These are phyloP conservation scores for Hortaea werneckii DNA, from an alignment of 2,329 filamentous ascomycete genomes.

Conservation along the genomic window DNA sequence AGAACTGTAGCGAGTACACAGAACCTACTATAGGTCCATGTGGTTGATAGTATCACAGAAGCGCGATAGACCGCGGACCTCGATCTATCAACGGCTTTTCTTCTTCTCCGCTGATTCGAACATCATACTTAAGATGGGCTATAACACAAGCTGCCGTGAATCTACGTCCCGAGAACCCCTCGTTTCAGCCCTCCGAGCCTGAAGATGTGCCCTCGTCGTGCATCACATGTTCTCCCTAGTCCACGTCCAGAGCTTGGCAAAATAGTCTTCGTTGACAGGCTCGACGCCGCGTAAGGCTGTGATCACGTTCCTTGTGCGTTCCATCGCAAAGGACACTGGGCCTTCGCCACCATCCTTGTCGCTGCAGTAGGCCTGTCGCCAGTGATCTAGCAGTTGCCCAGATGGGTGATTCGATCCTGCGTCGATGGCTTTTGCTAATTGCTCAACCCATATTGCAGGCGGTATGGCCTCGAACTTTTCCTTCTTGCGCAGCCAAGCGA, in stretches of 20 bases:
- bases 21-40: too few relatives aligned
- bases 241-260: constrained; percentile 36
- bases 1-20: too few relatives aligned
- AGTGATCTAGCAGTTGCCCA: constrained; percentile 40
- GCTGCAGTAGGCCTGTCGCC: constrained; percentile 35
- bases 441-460: constrained; percentile 32
- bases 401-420: constrained; percentile 31
- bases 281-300: constrained; percentile 26
- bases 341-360: background rate
- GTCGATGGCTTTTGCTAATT: constrained; percentile 13
- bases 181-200: too few relatives aligned
- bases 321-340: constrained; percentile 24
- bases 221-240: constrained; percentile 19
- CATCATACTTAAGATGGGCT: too few relatives aligned
- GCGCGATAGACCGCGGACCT: too few relatives aligned
- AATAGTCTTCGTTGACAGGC: constrained; percentile 35
- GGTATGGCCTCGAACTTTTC: constrained; percentile 32
- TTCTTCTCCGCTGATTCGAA: too few relatives aligned
- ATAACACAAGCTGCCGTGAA: too few relatives aligned
- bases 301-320: constrained; percentile 24
- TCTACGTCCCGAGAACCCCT: too few relatives aligned
- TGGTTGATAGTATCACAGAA: too few relatives aligned
- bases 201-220: background rate
- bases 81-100: too few relatives aligned
- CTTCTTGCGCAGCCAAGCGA: constrained; percentile 34